Evolutionary conservation across 1,284 basidiomycete genomes (phyloP).

Genomic region (Tranzscheliella williamsii): DNA sequence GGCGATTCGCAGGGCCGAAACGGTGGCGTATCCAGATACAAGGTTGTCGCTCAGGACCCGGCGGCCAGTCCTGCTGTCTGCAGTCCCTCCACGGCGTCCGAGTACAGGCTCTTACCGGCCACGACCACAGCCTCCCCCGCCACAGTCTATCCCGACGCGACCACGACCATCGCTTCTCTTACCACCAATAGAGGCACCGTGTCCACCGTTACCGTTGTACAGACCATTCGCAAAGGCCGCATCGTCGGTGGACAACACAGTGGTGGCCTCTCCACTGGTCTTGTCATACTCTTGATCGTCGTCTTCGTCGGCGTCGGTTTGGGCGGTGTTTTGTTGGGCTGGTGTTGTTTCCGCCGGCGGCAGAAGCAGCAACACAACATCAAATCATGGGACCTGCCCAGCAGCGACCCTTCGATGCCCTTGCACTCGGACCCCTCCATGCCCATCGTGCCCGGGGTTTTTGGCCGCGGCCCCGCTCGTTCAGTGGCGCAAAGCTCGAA

Average conservation of each 20-base stretch:
- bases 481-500: no score
- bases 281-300: conserved; percentile 26
- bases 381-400: conserved; percentile 32
- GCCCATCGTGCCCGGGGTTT: conserved; percentile 32
- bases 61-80: conserved; percentile 27
- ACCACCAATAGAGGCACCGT: conserved; percentile 32
- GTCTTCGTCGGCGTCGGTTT: conserved; percentile 16
- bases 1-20: conserved; percentile 14
- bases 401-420: conserved; percentile 21
- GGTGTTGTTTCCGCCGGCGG: conserved; percentile 31
- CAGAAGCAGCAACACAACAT: conserved; percentile 26
- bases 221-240: conserved; percentile 34
- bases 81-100: conserved; percentile 2
- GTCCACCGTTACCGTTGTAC: conserved; percentile 27
- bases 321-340: conserved; percentile 21
- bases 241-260: conserved; percentile 2
- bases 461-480: conserved; percentile 22
- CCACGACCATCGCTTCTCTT: conserved; percentile 24
- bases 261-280: conserved; percentile 4
- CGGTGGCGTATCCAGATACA: conserved; percentile 37
- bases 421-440: conserved; percentile 28
- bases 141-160: conserved; percentile 36
- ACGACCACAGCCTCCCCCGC: conserved; percentile 19
- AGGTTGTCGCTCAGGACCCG: conserved; percentile 33
- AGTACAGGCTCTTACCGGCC: conserved; percentile 15